A percentile compares a stretch with the other conserved stretches of the same genome.
Conservation (phyloP, 2,329 filamentous ascomycete species). For the Paraphoma sp. region DNA sequence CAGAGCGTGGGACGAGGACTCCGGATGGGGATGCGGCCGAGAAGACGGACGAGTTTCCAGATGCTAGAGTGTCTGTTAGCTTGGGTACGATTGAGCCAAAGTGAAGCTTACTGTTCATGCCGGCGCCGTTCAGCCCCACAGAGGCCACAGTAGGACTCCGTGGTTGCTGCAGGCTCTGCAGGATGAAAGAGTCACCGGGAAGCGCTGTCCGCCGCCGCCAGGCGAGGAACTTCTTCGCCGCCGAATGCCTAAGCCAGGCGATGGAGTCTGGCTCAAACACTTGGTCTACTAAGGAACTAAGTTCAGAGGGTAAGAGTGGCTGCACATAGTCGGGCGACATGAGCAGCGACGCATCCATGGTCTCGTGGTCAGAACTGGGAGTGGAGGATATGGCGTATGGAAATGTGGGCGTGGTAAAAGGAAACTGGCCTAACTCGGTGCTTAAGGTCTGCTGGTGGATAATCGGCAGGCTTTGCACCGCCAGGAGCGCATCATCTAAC, state of each 20-base stretch:
- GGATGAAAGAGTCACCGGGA: constrained; percentile 33
- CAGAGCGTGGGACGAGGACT: constrained; percentile 46
- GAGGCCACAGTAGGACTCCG: constrained; percentile 37
- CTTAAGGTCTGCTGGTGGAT: constrained; percentile 11
- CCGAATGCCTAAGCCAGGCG: constrained; percentile 80
- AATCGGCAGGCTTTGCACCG: constrained; percentile 39
- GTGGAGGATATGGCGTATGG: constrained; percentile 82
- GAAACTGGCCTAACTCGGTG: constrained; percentile 30
- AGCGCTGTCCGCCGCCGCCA: constrained; percentile 64
- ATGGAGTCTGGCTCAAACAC: constrained; percentile 81
- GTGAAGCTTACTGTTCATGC: constrained; percentile 30
- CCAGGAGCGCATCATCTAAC: constrained; percentile 43
- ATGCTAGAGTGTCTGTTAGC: constrained; percentile 33
- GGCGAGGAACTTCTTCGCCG: constrained; percentile 79
- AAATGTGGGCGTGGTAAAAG: constrained; percentile 46
- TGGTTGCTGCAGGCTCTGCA: constrained; percentile 33
- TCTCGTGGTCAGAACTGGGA: constrained; percentile 73
- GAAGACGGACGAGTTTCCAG: constrained; percentile 44
- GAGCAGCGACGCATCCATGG: constrained; percentile 89
- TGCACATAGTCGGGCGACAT: constrained; percentile 93
- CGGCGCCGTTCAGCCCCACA: constrained; percentile 33
- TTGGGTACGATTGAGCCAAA: neutral
- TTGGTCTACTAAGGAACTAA: constrained; percentile 70
- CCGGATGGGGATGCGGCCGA: constrained; percentile 46
- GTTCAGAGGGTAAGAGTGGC: constrained; percentile 78